These are phyloP conservation scores for Phytophthora hybrid DNA, from an alignment of 352 stramenopile species.

Conservation along the genomic window DNA sequence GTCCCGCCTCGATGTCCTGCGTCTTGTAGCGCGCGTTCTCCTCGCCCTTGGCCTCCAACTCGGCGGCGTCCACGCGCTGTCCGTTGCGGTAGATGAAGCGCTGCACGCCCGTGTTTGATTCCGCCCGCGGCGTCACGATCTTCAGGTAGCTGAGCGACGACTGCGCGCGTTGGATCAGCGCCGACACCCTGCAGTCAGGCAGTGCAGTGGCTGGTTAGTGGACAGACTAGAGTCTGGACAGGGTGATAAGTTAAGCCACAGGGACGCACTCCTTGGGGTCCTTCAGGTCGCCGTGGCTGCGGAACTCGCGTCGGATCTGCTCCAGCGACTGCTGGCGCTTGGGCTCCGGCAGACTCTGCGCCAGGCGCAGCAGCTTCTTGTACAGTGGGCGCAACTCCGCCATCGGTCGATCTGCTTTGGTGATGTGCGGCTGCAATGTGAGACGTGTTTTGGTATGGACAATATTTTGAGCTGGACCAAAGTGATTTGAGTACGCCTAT, in stretches of 20 bases:
- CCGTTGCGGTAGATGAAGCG: conserved; percentile 88
- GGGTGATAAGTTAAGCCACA: background rate
- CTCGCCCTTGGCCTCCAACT: conserved; percentile 51
- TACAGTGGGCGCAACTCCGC: conserved; percentile 70
- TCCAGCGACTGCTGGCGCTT: conserved; percentile 74
- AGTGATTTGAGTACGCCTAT: too few species aligned
- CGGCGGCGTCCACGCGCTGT: conserved; percentile 63
- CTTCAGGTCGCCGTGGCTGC: conserved; percentile 58
- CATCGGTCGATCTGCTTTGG: conserved; percentile 22
- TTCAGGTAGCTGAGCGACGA: conserved; percentile 87
- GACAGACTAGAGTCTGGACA: background rate
- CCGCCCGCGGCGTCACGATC: conserved; percentile 82
- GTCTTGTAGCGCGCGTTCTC: conserved; percentile 78
- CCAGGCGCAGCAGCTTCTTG: conserved; percentile 86
- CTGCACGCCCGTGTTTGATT: conserved; percentile 70
- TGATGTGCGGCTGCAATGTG: background rate
- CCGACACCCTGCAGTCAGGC: conserved; percentile 51
- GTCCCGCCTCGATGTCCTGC: conserved; percentile 73
- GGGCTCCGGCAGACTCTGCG: conserved; percentile 72
- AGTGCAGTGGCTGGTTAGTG: background rate
- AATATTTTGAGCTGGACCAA: too few species aligned
- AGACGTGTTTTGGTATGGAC: too few species aligned
- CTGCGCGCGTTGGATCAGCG: conserved; percentile 80
- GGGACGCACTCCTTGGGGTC: conserved; percentile 73
- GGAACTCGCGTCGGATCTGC: conserved; percentile 85